A percentile compares a stretch with the other conserved stretches of the same genome.
Conservation (phyloP, 352 stramenopile species). For the Pythium graminicola region DNA sequence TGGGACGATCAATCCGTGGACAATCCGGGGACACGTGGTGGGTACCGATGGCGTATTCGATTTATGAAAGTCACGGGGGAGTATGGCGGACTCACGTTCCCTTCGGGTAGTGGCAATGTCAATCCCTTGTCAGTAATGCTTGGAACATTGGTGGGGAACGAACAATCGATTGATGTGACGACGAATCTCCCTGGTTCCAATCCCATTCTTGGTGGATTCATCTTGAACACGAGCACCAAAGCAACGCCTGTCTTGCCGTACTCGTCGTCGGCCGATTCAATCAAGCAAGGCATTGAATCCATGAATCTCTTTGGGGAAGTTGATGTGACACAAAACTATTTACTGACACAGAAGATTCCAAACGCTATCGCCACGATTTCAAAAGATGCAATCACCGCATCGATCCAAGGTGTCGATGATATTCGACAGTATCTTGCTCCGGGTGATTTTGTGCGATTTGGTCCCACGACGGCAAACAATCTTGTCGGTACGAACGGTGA, state of each 20-base stretch:
- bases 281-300: slow-evolving; percentile 68
- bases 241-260: slow-evolving; percentile 52
- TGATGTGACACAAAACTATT: slow-evolving; percentile 41
- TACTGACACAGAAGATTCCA: slow-evolving; percentile 52
- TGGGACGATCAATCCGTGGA: slow-evolving; percentile 86
- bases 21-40: slow-evolving; percentile 69
- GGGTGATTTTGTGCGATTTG: slow-evolving; percentile 64
- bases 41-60: slow-evolving; percentile 67
- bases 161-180: slow-evolving; percentile 43
- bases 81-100: slow-evolving; percentile 65
- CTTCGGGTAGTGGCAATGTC: slow-evolving; percentile 71
- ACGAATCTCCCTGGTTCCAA: slow-evolving; percentile 44
- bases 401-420: slow-evolving; percentile 41
- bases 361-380: slow-evolving; percentile 41
- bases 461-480: slow-evolving; percentile 28
- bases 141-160: slow-evolving; percentile 34
- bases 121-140: slow-evolving; percentile 38
- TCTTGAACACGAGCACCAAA: slow-evolving; percentile 30
- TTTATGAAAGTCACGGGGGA: slow-evolving; percentile 73
- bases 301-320: slow-evolving; percentile 78
- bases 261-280: slow-evolving; percentile 41
- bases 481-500: slow-evolving; percentile 62
- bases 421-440: slow-evolving; percentile 60
- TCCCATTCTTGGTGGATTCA: slow-evolving; percentile 49
- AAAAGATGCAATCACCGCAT: slow-evolving; percentile 44